A percentile compares a stretch with the other conserved stretches of the same genome.
phyloP scores from a whole-genome alignment of 2,329 filamentous ascomycete genomes.

The Aspergillus ruber region DNA sequence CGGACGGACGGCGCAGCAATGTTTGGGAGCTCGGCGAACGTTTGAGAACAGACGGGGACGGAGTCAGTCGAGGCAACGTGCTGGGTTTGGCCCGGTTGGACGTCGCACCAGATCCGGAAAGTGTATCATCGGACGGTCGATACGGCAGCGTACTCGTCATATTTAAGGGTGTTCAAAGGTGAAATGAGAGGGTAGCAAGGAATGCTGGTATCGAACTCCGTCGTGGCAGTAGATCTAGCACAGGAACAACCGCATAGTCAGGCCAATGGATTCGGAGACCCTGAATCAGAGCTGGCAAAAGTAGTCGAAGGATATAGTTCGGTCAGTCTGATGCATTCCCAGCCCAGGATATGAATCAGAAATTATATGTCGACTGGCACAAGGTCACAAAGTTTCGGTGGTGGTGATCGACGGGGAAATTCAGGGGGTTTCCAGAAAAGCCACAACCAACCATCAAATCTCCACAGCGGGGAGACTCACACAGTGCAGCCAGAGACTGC shows the following conservation, averaged over 20 bases:
- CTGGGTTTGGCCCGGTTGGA: conserved; percentile 38
- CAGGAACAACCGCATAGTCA: conserved; percentile 1
- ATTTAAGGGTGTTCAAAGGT: conserved; percentile 12
- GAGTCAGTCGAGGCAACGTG: conserved; percentile 52
- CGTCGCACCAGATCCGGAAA: conserved; percentile 43
- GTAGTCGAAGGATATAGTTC: not conserved
- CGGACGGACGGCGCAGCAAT: conserved; percentile 33
- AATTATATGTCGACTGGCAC: not conserved
- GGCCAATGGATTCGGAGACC: not conserved
- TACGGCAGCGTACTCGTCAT: conserved; percentile 34
- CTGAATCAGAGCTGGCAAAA: not conserved
- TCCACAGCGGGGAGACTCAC: conserved; percentile 10
- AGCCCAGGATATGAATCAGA: not conserved
- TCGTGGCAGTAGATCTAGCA: conserved; percentile 1
- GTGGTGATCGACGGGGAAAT: conserved; percentile 4
- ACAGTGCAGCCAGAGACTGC: not conserved
- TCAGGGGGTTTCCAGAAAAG: conserved; percentile 6
- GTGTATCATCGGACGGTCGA: conserved; percentile 39
- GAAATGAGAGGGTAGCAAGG: conserved; percentile 8
- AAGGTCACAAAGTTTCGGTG: conserved; percentile 1
- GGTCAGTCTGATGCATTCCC: not conserved
- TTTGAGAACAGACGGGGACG: conserved; percentile 51
- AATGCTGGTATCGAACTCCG: conserved; percentile 8
- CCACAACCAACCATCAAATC: conserved; percentile 3
- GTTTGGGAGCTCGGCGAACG: conserved; percentile 44